Percentiles rank a stretch among this genome's conserved stretches.
These are phyloP conservation scores for Meira miltonrushii DNA, from an alignment of 1,284 basidiomycete species.

Conservation along the genomic window DNA sequence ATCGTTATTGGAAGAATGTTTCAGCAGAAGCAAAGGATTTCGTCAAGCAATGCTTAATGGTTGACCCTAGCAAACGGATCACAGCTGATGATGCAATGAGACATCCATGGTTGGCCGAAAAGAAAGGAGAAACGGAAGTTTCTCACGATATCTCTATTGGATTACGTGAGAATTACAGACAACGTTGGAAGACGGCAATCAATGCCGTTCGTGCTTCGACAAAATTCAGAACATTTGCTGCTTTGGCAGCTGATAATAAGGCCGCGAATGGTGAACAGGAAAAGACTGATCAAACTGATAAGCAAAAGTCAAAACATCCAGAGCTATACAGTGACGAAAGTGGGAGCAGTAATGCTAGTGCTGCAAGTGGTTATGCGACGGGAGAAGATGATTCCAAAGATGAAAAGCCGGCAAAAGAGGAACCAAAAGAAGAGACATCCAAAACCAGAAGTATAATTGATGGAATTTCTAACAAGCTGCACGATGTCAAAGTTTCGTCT, in stretches of 20 bases:
- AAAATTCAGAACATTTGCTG: slow-evolving; percentile 42
- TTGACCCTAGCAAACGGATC: slow-evolving; percentile 68
- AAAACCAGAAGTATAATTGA: too few species aligned
- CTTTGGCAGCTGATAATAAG: slow-evolving; percentile 16
- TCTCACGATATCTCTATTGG: slow-evolving; percentile 44
- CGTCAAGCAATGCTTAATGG: slow-evolving; percentile 67
- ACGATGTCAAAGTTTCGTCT: too few species aligned
- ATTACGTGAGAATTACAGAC: slow-evolving; percentile 50
- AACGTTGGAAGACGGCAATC: slow-evolving; percentile 46
- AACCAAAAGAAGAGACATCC: not conserved
- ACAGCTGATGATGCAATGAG: slow-evolving; percentile 70
- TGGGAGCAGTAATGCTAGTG: slow-evolving; percentile 2
- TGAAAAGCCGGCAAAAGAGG: not conserved
- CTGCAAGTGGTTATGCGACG: not conserved
- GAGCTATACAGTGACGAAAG: slow-evolving; percentile 29
- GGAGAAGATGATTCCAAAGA: not conserved
- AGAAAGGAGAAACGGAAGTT: slow-evolving; percentile 22
- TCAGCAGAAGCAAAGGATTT: slow-evolving; percentile 75
- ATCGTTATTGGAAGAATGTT: slow-evolving; percentile 88
- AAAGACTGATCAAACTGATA: slow-evolving; percentile 15
- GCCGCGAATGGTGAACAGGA: not conserved
- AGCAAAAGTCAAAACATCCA: slow-evolving; percentile 8
- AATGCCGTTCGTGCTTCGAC: slow-evolving; percentile 48
- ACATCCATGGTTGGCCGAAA: slow-evolving; percentile 54
- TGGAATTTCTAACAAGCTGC: too few species aligned